Evolutionary conservation across 495 filamentous ascomycete species (phyloP).

Genomic region (Talaromyces proteolyticus): DNA sequence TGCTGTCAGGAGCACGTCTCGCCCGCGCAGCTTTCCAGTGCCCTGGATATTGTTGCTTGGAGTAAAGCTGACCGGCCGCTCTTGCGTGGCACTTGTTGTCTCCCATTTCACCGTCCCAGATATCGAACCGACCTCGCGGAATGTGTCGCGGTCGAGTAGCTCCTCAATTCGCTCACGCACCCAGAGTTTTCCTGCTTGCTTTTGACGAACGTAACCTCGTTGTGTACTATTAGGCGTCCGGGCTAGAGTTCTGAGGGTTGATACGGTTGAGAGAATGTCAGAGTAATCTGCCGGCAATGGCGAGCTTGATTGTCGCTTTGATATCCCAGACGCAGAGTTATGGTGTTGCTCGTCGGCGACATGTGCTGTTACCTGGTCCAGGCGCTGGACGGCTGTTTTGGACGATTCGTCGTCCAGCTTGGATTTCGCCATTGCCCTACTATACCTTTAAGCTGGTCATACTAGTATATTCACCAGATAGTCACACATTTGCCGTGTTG

Average conservation of each 20-base stretch:
- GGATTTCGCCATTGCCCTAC: no score
- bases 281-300: conserved; percentile 53
- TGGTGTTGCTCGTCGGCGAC: neutral
- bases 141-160: conserved; percentile 47
- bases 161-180: conserved; percentile 53
- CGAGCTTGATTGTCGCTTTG: conserved; percentile 5
- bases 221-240: conserved; percentile 44
- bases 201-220: conserved; percentile 53
- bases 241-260: conserved; percentile 42
- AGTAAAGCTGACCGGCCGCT: conserved; percentile 42
- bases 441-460: no score
- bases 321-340: neutral
- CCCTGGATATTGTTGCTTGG: conserved; percentile 54
- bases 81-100: conserved; percentile 35
- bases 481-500: no score
- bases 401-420: conserved; percentile 2
- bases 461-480: no score
- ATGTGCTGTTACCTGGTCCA: conserved; percentile 25
- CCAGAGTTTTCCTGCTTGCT: conserved; percentile 61
- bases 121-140: conserved; percentile 52
- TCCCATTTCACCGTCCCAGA: conserved; percentile 55
- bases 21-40: conserved; percentile 42
- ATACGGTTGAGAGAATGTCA: conserved; percentile 50
- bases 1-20: conserved; percentile 52
- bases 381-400: conserved; percentile 22